phyloP scores from a whole-genome alignment of 495 filamentous ascomycete species.

The Penicillium goetzii region DNA sequence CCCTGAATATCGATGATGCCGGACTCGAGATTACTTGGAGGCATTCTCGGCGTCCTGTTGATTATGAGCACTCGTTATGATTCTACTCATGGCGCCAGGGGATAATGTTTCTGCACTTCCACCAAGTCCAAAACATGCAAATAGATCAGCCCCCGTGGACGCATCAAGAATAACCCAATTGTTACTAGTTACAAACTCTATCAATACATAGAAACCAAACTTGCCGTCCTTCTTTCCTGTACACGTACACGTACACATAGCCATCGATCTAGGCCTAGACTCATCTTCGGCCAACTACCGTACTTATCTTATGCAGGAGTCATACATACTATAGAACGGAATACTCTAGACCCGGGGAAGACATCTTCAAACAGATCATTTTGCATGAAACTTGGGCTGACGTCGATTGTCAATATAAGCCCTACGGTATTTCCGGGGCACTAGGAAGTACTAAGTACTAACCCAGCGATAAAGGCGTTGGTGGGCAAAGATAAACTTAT shows the following conservation, averaged over 20 bases:
- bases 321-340: neutral
- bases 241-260: neutral
- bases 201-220: neutral
- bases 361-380: conserved; percentile 4
- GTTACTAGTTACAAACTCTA: neutral
- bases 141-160: neutral
- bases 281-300: neutral
- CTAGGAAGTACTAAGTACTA: too few relatives aligned
- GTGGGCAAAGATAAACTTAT: neutral
- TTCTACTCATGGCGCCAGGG: too few relatives aligned
- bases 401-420: neutral
- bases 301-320: neutral
- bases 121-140: too few relatives aligned
- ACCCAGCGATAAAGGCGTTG: neutral
- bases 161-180: neutral
- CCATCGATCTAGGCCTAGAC: neutral
- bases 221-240: neutral
- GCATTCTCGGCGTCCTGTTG: too few relatives aligned
- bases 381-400: conserved; percentile 5
- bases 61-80: too few relatives aligned
- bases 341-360: neutral
- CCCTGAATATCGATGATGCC: too few relatives aligned
- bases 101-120: too few relatives aligned
- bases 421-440: too few relatives aligned
- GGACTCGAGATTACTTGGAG: too few relatives aligned